Evolutionary conservation across 1,284 basidiomycete genomes (phyloP), one percentile per base, ranked within the genome.

Genomic region (Apiotrichum sp.): DNA sequence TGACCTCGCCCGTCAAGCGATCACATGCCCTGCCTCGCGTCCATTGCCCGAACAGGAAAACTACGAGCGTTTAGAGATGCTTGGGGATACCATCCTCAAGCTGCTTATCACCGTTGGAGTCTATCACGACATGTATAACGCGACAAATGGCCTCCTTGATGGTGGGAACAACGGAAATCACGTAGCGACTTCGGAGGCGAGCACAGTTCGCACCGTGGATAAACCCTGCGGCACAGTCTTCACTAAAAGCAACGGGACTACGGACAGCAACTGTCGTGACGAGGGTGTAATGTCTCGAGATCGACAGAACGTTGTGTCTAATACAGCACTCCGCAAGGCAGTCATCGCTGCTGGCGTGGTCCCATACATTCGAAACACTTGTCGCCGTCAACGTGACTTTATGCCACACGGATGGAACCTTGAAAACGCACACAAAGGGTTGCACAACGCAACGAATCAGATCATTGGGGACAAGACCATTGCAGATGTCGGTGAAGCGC

Each of bases 1-100:
- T 22, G 22, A 22, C 22, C 22, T 22, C 22, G 22, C 65, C 0
- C 58, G 65, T 1, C 50, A 66, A 35, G 71, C 71, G 0, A 53
- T 71, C 13, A 66, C 66, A 0, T 53, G 62, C 3, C 62, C 69
- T 0, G 36, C 8, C 7, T 38, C 4, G n/a, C 4, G 47, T 39
- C 36, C 52, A 9, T 49, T 45, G 29, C 16, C 47, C 35, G 16
- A 42, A 16, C 10, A 50, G 50, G 32, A 58, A 57, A 56, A 58
- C 39, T 74, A 74, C 50, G 65, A 74, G 56, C 64, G 71, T 6
- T 60, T 74, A 9, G 72, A 74, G 55, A 62, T 70, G n/a, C 61
- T 74, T 7, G 72, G 72, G 45, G 72, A 74, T 47, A 65, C 66
- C 7, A 46, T 74, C 3, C 64, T 74, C 47, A 69, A 71, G 41